Base-by-base conservation (phyloP, 2,329 filamentous ascomycete species). In the Trichoderma asperellum region DNA sequence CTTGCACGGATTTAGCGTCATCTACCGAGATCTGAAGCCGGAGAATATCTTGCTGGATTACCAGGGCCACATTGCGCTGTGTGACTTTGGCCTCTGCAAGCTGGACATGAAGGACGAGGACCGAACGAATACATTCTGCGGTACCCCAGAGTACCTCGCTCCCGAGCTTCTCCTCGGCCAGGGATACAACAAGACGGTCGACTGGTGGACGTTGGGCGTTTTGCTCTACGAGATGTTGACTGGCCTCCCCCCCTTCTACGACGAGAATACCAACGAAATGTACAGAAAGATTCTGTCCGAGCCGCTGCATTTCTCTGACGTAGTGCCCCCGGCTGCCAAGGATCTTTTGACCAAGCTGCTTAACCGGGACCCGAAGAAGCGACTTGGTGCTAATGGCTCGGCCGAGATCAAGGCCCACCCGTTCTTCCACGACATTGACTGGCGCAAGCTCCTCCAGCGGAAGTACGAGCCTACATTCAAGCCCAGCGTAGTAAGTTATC, bases 41-140 rank as follows among this genome's bases (percentile, higher is more conserved):
- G 94, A 97, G 83, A 97, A 99, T 79, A 99, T 99, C 77, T 86
- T 99, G 70, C 89, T 99, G 43, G 96, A 99, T 81, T 98, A 97
- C 82, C 95, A 95, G 70, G 96, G 96, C 63, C 96, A 99, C 80
- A 98, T 99, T 78, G 95, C 96, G 29, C 88, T 99, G 16, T 99
- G 96, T 79, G 96, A 99, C 80, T 98, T 99, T 77, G 96, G 96
- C 73, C 90, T 99, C 21, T 98, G 96, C 87, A 98, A 98, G 83
- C 85, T 98, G 70, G 95, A 98, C 77, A 98, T 98, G 94, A 98
- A 98, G 87, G 96, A 98, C 76, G 95, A 98, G 80, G 96, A 99
- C 82, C 90, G 93, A 74, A 98, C 96, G 40, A 98, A 98, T 83
- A 98, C 94, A 2, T 98, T 98, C 85, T 98, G 96, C 78, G 96